Percentiles rank a stretch among this genome's conserved stretches.
Conservation (phyloP, 768 basidiomycete species). For the Suillus ampliporus region DNA sequence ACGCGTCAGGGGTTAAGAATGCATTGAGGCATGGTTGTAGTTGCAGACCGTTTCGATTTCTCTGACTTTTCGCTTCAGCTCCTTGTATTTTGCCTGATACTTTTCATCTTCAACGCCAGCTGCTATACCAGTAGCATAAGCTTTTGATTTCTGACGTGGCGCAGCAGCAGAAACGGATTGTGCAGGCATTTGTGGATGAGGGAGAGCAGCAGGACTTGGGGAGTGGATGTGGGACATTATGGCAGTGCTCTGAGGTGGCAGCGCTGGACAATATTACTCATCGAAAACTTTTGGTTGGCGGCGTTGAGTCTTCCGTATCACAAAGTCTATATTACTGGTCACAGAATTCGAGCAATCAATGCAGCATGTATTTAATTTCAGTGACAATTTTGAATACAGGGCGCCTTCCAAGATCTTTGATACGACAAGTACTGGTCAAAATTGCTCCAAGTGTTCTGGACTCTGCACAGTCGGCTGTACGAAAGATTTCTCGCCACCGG, state of each 20-base stretch:
- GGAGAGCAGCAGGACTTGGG: slow-evolving; percentile 53
- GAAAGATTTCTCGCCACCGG: too few species aligned
- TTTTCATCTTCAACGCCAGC: slow-evolving; percentile 86
- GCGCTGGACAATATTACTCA: slow-evolving; percentile 36
- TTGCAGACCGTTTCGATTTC: slow-evolving; percentile 77
- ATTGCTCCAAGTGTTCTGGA: too few species aligned
- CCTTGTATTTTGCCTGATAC: slow-evolving; percentile 88
- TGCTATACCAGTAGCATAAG: slow-evolving; percentile 64
- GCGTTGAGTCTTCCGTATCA: slow-evolving; percentile 34
- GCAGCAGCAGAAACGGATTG: slow-evolving; percentile 37
- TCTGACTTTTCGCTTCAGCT: slow-evolving; percentile 85
- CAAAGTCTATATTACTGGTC: slow-evolving; percentile 12
- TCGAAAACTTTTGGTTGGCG: slow-evolving; percentile 27
- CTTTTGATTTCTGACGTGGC: slow-evolving; percentile 53
- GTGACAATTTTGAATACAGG: not conserved
- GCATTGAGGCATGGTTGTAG: not conserved
- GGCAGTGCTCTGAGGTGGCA: slow-evolving; percentile 44
- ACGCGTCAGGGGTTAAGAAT: slow-evolving; percentile 15
- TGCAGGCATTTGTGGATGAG: slow-evolving; percentile 43
- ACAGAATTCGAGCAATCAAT: slow-evolving; percentile 2
- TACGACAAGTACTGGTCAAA: not conserved
- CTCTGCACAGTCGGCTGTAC: too few species aligned
- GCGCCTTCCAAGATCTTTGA: not conserved
- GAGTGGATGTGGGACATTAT: slow-evolving; percentile 74
- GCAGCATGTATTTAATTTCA: slow-evolving; percentile 7